A percentile compares a stretch with the other conserved stretches of the same genome.
Evolutionary conservation across 1,139 yeast genomes (phyloP).

Genomic region (Geotrichum siamense): DNA sequence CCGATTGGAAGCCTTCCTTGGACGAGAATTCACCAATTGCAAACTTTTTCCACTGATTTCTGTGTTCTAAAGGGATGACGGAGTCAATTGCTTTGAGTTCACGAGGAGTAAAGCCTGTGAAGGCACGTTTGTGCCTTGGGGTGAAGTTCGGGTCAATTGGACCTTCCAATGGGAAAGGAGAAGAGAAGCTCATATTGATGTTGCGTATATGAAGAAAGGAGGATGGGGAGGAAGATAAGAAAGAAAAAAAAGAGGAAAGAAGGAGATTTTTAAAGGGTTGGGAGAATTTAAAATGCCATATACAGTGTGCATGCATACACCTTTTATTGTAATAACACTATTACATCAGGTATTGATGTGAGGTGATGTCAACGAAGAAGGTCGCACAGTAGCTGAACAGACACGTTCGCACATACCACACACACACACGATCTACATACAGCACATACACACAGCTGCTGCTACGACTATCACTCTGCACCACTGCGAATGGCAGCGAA

Average conservation of each 20-base stretch:
- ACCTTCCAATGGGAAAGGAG: constrained; percentile 9
- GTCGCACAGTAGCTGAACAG: no score
- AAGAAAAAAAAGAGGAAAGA: neutral
- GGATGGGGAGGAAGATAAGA: neutral
- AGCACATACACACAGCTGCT: no score
- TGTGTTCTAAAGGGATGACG: constrained; percentile 68
- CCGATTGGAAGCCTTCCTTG: constrained; percentile 56
- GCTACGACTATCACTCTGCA: no score
- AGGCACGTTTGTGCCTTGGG: constrained; percentile 46
- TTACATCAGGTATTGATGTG: no score
- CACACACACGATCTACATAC: no score
- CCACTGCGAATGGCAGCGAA: no score
- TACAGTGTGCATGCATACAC: no score
- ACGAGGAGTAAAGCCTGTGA: constrained; percentile 86
- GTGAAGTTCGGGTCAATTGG: constrained; percentile 12
- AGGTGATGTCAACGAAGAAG: no score
- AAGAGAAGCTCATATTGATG: constrained; percentile 10
- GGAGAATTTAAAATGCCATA: no score
- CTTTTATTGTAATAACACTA: no score
- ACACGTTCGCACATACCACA: no score
- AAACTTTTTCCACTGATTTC: constrained; percentile 69
- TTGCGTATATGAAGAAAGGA: neutral
- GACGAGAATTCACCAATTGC: constrained; percentile 45
- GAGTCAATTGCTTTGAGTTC: constrained; percentile 81
- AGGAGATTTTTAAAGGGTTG: no score